These are phyloP conservation scores for Cystofilobasidium ferigula DNA, from an alignment of 768 basidiomycete species.

Conservation along the genomic window DNA sequence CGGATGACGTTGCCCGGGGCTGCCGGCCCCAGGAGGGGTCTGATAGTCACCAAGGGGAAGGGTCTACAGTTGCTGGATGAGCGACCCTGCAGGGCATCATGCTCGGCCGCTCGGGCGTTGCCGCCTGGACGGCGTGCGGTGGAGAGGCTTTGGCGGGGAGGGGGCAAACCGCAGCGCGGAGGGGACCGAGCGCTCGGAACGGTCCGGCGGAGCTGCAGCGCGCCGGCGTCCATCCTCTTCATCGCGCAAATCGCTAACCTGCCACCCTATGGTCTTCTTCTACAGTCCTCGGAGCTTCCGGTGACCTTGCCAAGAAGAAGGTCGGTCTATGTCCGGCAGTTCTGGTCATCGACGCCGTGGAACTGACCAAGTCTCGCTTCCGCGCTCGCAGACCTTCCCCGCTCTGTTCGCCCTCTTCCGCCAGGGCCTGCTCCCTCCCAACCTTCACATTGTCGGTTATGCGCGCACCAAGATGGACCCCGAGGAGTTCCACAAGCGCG, in stretches of 20 bases:
- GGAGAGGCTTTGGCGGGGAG: no score
- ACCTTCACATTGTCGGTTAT: conserved; percentile 85
- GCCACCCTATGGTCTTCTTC: neutral
- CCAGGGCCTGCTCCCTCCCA: conserved; percentile 66
- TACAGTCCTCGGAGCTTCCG: conserved; percentile 79
- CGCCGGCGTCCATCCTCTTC: neutral
- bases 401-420: conserved; percentile 83
- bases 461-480: conserved; percentile 89
- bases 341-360: conserved; percentile 8
- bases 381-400: conserved; percentile 72
- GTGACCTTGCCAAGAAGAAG: conserved; percentile 99
- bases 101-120: no score
- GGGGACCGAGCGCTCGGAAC: no score
- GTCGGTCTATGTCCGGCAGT: conserved; percentile 40
- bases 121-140: no score
- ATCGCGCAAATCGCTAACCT: neutral
- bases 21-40: neutral
- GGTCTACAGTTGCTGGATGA: no score
- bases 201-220: no score
- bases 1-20: neutral
- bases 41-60: no score
- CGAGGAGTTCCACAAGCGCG: conserved; percentile 70
- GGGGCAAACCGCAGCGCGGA: no score
- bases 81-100: no score
- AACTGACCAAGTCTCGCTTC: neutral